phyloP scores from a whole-genome alignment of 2,329 filamentous ascomycete genomes.

The Pseudonectria buxi region DNA sequence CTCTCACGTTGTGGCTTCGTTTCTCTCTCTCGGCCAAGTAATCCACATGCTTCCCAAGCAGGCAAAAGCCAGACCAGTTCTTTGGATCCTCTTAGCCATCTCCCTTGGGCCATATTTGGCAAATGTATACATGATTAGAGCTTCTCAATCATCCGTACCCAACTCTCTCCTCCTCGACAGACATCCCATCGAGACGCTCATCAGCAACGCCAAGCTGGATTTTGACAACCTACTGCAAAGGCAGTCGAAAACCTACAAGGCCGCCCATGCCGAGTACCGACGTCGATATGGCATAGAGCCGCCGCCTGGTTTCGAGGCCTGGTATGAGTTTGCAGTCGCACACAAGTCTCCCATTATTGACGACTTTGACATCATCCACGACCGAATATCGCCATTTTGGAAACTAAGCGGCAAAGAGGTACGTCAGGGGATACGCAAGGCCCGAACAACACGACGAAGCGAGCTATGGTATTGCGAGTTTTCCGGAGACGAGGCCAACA shows the following conservation, averaged over 20 bases:
- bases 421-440: slow-evolving; percentile 18
- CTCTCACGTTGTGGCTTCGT: slow-evolving; percentile 20
- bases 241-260: slow-evolving; percentile 32
- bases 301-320: slow-evolving; percentile 39
- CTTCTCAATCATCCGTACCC: slow-evolving; percentile 5
- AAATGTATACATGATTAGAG: slow-evolving; percentile 20
- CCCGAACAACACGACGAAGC: slow-evolving; percentile 15
- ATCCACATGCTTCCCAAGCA: slow-evolving; percentile 25
- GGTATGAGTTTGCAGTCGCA: slow-evolving; percentile 36
- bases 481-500: slow-evolving; percentile 16
- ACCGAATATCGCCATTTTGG: slow-evolving; percentile 35
- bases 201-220: slow-evolving; percentile 16
- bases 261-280: slow-evolving; percentile 35
- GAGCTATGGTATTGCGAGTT: slow-evolving; percentile 35
- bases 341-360: slow-evolving; percentile 41
- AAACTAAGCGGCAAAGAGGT: slow-evolving; percentile 30
- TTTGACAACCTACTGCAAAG: slow-evolving; percentile 26
- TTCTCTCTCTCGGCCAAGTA: slow-evolving; percentile 26
- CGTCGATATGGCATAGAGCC: slow-evolving; percentile 36
- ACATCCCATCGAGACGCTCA: slow-evolving; percentile 32
- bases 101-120: slow-evolving; percentile 25
- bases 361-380: slow-evolving; percentile 39
- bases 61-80: slow-evolving; percentile 14
- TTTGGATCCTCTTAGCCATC: slow-evolving; percentile 27
- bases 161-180: slow-evolving; percentile 4